Base-by-base conservation (phyloP, 192 early-diverging fungal species). In the Coemansia sp. region DNA sequence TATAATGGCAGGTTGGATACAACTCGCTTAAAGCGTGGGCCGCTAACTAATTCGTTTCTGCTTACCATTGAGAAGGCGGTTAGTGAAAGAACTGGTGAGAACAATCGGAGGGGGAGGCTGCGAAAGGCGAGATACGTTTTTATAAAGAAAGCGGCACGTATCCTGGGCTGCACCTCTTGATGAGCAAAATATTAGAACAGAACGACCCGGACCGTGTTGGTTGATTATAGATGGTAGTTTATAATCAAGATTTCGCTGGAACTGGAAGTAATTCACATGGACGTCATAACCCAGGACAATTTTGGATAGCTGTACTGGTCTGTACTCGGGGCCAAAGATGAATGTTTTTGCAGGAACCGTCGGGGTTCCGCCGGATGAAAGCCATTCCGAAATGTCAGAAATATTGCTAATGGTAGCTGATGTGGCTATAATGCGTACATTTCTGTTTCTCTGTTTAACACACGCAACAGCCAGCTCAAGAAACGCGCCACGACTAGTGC, bases 331-430 rank as follows among this genome's bases (percentile, higher is more conserved):
- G 3, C 90, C 92, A 87, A 93, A 92, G 0, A 87, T 66, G 33
- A 55, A 39, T 9, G 72, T 60, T 33, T 75, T 62, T 21, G 78
- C 67, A 34, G 67, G 60, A 11, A 21, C 23, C 30, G 33, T 16
- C 66, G 10, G 7, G 5, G 7, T 4, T n/a, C 7, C 71, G 12
- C 59, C 23, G 2, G 38, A 36, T 12, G 76, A 66, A 3, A 92
- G 76, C 92, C 92, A 93, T n/a, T 69, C 65, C 3, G 88, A 85
- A 36, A 93, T 76, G 55, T 93, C 92, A 0, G 63, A 75, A 10
- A 91, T 79, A 63, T 93, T 93, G 15, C 89, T 85, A 18, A 90
- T 78, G 0, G 90, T 93, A 0, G 92, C 92, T 2, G 89, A 90
- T 1, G 87, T 69, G 0, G 90, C 90, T 11, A 93, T 57, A 48